A percentile compares a stretch with the other conserved stretches of the same genome.
Conservation (phyloP, 306 rosid genomes). For the Sesbania bispinosa region DNA sequence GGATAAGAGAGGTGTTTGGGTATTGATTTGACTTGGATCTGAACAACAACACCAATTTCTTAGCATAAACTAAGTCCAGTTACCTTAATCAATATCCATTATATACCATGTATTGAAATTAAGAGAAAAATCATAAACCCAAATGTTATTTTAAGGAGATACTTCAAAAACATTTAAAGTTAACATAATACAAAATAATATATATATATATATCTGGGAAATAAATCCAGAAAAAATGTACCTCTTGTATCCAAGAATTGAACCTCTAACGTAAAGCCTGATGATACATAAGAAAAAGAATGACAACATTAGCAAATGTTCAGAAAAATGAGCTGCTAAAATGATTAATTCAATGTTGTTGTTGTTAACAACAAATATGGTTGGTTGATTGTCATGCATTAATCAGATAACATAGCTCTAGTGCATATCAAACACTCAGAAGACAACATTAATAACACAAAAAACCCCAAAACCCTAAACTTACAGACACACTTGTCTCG, state of each 20-base stretch:
- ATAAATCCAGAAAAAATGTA: not conserved
- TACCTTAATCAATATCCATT: not conserved
- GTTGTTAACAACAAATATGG: not conserved
- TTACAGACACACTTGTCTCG: too few species aligned
- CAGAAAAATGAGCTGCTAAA: not conserved
- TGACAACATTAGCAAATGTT: not conserved
- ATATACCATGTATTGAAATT: not conserved
- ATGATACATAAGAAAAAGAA: not conserved
- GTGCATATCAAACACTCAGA: not conserved
- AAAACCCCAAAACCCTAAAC: not conserved
- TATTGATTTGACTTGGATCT: conserved; percentile 97
- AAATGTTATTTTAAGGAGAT: not conserved
- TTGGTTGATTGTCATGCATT: not conserved
- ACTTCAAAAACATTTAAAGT: not conserved
- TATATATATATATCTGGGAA: not conserved
- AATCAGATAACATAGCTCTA: not conserved
- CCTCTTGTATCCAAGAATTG: conserved; percentile 96
- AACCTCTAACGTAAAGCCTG: conserved; percentile 86
- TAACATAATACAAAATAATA: not conserved
- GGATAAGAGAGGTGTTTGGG: conserved; percentile 78
- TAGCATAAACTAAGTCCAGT: not conserved
- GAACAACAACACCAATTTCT: conserved; percentile 4
- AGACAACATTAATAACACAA: not conserved
- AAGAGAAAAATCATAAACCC: not conserved
- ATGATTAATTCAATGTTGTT: not conserved